phyloP scores from a whole-genome alignment of 257 asterid species.

The Pogostemon cablin region DNA sequence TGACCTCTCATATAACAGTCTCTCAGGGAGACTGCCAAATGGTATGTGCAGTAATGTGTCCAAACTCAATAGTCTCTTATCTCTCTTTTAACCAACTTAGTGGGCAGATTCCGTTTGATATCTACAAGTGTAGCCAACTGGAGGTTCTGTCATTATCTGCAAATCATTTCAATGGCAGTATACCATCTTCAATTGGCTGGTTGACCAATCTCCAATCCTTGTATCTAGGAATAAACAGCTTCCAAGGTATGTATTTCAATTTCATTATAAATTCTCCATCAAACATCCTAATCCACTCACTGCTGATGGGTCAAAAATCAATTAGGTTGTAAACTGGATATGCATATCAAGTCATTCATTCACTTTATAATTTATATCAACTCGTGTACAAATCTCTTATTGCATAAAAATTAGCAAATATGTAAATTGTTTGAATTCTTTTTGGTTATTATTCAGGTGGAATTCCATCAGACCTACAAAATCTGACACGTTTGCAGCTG shows the following conservation, averaged over 20 bases:
- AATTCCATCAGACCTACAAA: conserved; percentile 46
- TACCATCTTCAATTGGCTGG: conserved; percentile 36
- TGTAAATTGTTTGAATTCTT: neutral
- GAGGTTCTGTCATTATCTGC: conserved; percentile 24
- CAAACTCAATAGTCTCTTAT: conserved; percentile 13
- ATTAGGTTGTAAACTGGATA: no score
- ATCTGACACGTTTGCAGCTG: conserved; percentile 41
- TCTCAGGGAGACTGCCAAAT: conserved; percentile 36
- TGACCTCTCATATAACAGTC: conserved; percentile 36
- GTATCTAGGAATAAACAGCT: conserved; percentile 36
- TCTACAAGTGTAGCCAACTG: conserved; percentile 40
- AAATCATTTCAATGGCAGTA: conserved; percentile 44
- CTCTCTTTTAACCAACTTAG: conserved; percentile 38
- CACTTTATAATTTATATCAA: no score
- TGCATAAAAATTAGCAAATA: no score
- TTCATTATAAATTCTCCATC: no score
- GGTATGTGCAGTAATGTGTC: conserved; percentile 25
- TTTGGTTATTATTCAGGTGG: conserved; percentile 33
- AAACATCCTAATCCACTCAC: no score
- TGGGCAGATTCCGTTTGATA: conserved; percentile 36
- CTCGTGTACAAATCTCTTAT: no score
- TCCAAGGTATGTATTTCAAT: conserved; percentile 29
- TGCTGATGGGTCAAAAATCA: no score
- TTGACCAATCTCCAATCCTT: conserved; percentile 26
- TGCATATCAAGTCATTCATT: neutral